These are phyloP conservation scores for Pichia membranifaciens DNA, from an alignment of 805 yeast genomes.

Conservation along the genomic window DNA sequence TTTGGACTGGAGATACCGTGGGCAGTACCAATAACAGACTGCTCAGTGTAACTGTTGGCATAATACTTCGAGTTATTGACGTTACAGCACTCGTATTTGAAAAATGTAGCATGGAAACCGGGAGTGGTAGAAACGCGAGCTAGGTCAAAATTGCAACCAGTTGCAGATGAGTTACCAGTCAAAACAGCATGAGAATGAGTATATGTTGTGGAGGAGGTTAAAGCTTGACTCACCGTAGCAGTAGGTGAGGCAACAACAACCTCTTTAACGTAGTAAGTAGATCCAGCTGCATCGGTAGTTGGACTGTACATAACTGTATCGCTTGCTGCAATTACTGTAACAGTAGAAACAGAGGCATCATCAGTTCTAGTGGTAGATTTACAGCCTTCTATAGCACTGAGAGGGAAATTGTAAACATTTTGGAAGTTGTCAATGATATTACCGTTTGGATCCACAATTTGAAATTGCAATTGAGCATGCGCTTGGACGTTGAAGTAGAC, in stretches of 20 bases:
- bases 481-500: slow-evolving; percentile 7
- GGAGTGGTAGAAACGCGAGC: not conserved
- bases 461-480: slow-evolving; percentile 9
- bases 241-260: not conserved
- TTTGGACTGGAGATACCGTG: slow-evolving; percentile 8
- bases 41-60: slow-evolving; percentile 8
- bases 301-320: not conserved
- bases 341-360: slow-evolving; percentile 4
- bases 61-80: not conserved
- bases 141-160: slow-evolving; percentile 1
- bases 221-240: not conserved
- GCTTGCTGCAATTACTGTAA: slow-evolving; percentile 1
- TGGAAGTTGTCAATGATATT: not conserved
- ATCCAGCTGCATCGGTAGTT: not conserved
- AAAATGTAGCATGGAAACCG: slow-evolving; percentile 11
- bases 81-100: slow-evolving; percentile 1
- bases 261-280: slow-evolving; percentile 6
- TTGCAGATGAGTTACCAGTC: slow-evolving; percentile 3
- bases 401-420: slow-evolving; percentile 6
- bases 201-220: not conserved
- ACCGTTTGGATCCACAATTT: slow-evolving; percentile 11
- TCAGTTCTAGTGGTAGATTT: not conserved
- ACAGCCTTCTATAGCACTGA: not conserved
- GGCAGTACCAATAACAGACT: slow-evolving; percentile 7
- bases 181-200: not conserved